Conservation (phyloP, 495 filamentous ascomycete genomes). For the Neurospora sp. region DNA sequence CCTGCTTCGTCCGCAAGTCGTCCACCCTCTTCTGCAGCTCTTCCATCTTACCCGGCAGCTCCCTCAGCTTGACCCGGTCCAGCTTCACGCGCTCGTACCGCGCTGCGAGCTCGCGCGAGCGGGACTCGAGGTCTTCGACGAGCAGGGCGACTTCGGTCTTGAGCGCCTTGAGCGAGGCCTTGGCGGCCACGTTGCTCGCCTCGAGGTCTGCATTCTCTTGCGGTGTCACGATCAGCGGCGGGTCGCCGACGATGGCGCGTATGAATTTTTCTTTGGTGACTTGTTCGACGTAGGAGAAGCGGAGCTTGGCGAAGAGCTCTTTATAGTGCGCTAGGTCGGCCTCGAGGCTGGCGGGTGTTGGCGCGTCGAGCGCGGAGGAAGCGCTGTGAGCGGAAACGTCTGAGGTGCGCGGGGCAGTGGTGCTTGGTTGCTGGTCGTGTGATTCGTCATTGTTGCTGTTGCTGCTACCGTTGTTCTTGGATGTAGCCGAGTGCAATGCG, state of each 20-base stretch:
- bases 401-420: slow-evolving; percentile 42
- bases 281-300: slow-evolving; percentile 85
- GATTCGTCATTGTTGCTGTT: slow-evolving; percentile 25
- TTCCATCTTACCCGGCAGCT: slow-evolving; percentile 54
- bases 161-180: slow-evolving; percentile 61
- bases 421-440: background rate
- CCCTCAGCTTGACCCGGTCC: slow-evolving; percentile 46
- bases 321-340: slow-evolving; percentile 85
- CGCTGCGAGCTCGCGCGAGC: slow-evolving; percentile 47
- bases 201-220: slow-evolving; percentile 79
- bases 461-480: slow-evolving; percentile 18
- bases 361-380: slow-evolving; percentile 49
- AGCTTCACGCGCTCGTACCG: slow-evolving; percentile 53
- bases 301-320: slow-evolving; percentile 90
- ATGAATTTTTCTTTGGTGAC: slow-evolving; percentile 75
- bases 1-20: slow-evolving; percentile 35
- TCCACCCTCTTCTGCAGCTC: slow-evolving; percentile 51
- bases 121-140: slow-evolving; percentile 59
- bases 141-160: slow-evolving; percentile 72
- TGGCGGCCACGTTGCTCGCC: slow-evolving; percentile 54
- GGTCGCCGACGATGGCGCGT: slow-evolving; percentile 70
- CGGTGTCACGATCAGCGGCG: slow-evolving; percentile 70
- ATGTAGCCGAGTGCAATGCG: slow-evolving; percentile 12
- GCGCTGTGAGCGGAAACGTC: slow-evolving; percentile 44
- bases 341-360: slow-evolving; percentile 65